A percentile compares a stretch with the other conserved stretches of the same genome.
These are phyloP conservation scores for Coemansia sp. DNA, from an alignment of 192 early-diverging fungal genomes.

Conservation along the genomic window DNA sequence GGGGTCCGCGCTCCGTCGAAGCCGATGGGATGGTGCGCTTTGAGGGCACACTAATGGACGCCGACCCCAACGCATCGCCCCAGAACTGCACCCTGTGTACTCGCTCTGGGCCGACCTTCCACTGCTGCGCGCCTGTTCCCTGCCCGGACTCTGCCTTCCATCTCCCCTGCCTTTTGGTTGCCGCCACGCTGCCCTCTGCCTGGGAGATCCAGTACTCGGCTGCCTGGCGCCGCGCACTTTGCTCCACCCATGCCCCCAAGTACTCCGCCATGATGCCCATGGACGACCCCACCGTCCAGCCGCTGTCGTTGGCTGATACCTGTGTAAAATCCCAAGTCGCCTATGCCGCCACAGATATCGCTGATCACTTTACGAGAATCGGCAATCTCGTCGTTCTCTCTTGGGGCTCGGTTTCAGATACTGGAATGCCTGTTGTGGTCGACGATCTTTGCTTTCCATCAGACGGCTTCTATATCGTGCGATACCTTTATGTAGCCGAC, in stretches of 20 bases:
- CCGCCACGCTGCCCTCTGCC: background rate
- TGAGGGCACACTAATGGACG: slow-evolving; percentile 26
- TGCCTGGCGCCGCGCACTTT: slow-evolving; percentile 46
- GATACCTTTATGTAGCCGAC: slow-evolving; percentile 3
- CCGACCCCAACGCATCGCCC: background rate
- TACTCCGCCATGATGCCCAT: slow-evolving; percentile 45
- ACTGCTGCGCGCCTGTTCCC: slow-evolving; percentile 47
- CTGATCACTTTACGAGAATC: background rate
- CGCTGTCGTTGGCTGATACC: slow-evolving; percentile 6
- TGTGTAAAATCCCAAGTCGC: slow-evolving; percentile 16
- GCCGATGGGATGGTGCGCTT: slow-evolving; percentile 18
- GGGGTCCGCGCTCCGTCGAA: slow-evolving; percentile 38
- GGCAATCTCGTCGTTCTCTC: slow-evolving; percentile 18
- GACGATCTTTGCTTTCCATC: background rate
- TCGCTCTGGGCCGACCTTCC: slow-evolving; percentile 35
- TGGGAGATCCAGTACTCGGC: slow-evolving; percentile 30
- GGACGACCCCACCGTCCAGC: slow-evolving; percentile 13
- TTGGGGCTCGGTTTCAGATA: background rate
- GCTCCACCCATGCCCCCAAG: slow-evolving; percentile 29
- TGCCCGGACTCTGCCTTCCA: slow-evolving; percentile 43
- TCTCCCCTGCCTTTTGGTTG: slow-evolving; percentile 35
- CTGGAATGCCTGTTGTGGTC: background rate
- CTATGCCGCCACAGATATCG: background rate
- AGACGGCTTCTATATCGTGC: slow-evolving; percentile 10
- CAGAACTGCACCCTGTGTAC: slow-evolving; percentile 29